These are phyloP conservation scores for Amylostereum areolatum DNA, from an alignment of 1,284 basidiomycete genomes.

Conservation along the genomic window DNA sequence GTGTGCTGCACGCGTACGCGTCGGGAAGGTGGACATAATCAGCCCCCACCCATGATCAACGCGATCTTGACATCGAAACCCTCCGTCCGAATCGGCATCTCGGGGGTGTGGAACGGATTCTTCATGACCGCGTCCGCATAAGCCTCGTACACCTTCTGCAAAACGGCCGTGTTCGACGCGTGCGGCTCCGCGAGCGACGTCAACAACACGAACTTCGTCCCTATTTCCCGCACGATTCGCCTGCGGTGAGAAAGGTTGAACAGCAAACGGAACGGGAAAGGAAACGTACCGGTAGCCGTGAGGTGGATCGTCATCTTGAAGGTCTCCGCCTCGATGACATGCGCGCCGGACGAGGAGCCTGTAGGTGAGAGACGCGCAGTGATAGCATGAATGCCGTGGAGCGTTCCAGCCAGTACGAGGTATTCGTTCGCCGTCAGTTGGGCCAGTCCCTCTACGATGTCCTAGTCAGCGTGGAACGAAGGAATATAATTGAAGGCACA, in stretches of 20 bases:
- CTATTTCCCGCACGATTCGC: slow-evolving; percentile 33
- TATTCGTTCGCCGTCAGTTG: slow-evolving; percentile 94
- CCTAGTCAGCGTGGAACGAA: slow-evolving; percentile 5
- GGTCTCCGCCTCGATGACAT: slow-evolving; percentile 91
- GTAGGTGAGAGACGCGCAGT: slow-evolving; percentile 87
- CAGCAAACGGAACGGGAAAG: background rate
- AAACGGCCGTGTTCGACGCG: slow-evolving; percentile 52
- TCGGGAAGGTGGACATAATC: too few relatives aligned
- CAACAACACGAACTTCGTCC: slow-evolving; percentile 95
- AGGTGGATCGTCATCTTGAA: slow-evolving; percentile 89
- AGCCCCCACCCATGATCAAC: too few relatives aligned
- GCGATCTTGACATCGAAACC: slow-evolving; percentile 78
- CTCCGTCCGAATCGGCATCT: slow-evolving; percentile 96
- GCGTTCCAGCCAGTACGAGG: slow-evolving; percentile 92
- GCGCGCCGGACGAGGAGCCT: slow-evolving; percentile 79
- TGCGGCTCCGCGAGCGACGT: slow-evolving; percentile 73
- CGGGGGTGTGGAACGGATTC: slow-evolving; percentile 97
- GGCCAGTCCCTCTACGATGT: slow-evolving; percentile 71
- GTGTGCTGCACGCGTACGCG: too few relatives aligned
- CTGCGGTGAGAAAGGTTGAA: slow-evolving; percentile 3
- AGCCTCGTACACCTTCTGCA: slow-evolving; percentile 84
- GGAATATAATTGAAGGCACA: slow-evolving; percentile 25
- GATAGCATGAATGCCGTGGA: slow-evolving; percentile 98
- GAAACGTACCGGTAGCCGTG: slow-evolving; percentile 84
- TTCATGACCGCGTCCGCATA: slow-evolving; percentile 97